These are phyloP conservation scores for Oldenlandia corymbosa DNA, from an alignment of 257 asterid genomes.

Conservation along the genomic window DNA sequence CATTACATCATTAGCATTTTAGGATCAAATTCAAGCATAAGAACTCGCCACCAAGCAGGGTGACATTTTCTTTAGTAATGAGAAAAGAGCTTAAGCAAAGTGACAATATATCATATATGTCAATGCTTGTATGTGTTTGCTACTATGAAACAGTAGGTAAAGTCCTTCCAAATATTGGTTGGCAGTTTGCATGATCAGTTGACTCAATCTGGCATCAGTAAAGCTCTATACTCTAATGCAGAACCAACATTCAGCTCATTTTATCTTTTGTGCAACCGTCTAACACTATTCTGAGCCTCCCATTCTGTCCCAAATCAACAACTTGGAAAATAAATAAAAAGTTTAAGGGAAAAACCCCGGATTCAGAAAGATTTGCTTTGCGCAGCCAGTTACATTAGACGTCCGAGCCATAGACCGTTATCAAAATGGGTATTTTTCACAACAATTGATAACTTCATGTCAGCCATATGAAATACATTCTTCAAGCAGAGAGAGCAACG, in stretches of 20 bases:
- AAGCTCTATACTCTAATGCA: background rate
- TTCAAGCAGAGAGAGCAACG: too few species aligned
- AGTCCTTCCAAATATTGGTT: background rate
- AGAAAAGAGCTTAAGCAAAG: background rate
- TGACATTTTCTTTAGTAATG: background rate
- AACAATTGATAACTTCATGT: background rate
- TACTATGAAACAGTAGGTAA: background rate
- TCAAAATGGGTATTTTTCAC: background rate
- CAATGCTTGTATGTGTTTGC: background rate
- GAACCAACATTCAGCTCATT: background rate
- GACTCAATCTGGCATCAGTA: background rate
- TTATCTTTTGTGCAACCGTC: background rate
- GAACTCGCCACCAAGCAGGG: background rate
- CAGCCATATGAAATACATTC: too few species aligned
- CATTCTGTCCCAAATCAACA: background rate
- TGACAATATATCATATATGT: background rate
- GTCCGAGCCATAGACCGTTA: background rate
- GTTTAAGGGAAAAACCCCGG: background rate
- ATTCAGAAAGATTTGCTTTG: background rate
- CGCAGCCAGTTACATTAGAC: background rate
- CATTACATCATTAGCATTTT: background rate
- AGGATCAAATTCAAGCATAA: background rate
- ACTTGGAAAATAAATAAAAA: background rate
- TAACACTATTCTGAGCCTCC: background rate
- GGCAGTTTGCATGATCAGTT: background rate